Base-by-base conservation (phyloP, 129 eudicot species). In the Ambrosia artemisiifolia region DNA sequence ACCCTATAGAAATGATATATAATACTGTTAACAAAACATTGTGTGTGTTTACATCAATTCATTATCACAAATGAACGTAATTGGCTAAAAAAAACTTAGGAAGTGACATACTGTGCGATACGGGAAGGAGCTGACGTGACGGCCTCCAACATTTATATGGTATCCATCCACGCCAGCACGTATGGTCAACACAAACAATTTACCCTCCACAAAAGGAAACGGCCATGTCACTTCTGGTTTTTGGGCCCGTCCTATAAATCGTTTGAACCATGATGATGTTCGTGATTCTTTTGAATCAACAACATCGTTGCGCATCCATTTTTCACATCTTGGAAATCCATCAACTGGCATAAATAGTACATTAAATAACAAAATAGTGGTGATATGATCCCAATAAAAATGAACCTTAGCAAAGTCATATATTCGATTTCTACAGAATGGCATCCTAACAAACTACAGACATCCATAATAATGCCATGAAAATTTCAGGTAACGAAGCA, bases 131-230 rank as follows among this genome's bases (percentile, higher is more conserved):
- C 96, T 88, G 38, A 89, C 75, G 75, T 93, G 98, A 12, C 96
- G 92, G 10, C 98, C 98, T 53, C 96, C 98, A 42, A 85, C 90
- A 78, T 69, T 87, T 48, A 89, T 74, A 82, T 92, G 98, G 77
- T 75, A 92, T 76, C 98, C 98, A 70, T 89, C 98, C 81, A 92
- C 80, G 72, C 96, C 96, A 78, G 98, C 98, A 78, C 95, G 95
- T n/a, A 87, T 48, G 33, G 95, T 92, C 61, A 92, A 80, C 46
- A 92, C 88, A 80, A 92, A 92, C 87, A 92, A 62, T 74, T 86
- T 88, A 18, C 89, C 92, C 80, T 92, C 98, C 63, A 70, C 86
- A 82, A 92, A 87, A 64, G 98, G 96, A 80, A 85, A 92, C 49
- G 98, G 98, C 98, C 98, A 92, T 28, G 91, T 85, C 56, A 92